These are phyloP conservation scores for Coemansia biformis DNA, from an alignment of 192 early-diverging fungal species.

Conservation along the genomic window DNA sequence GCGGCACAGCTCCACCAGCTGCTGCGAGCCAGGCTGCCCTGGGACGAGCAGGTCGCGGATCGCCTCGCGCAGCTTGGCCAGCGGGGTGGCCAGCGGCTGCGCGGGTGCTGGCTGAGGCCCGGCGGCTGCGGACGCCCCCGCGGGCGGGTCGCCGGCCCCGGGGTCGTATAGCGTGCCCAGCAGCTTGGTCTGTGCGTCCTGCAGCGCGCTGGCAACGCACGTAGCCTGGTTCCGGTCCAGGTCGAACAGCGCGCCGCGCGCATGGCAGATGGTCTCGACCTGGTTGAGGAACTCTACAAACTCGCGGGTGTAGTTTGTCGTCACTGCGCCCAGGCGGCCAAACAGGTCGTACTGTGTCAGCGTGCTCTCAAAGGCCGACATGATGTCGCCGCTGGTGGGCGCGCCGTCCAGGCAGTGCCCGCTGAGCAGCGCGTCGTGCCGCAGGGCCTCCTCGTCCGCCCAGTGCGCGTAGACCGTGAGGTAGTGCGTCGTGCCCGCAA, in stretches of 20 bases:
- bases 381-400: constrained; percentile 39
- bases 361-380: constrained; percentile 39
- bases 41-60: constrained; percentile 12
- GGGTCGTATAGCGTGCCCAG: constrained; percentile 12
- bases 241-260: constrained; percentile 39
- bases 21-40: constrained; percentile 11
- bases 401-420: constrained; percentile 37
- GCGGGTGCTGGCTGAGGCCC: not conserved
- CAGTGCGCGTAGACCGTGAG: constrained; percentile 43
- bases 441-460: constrained; percentile 25
- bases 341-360: constrained; percentile 35
- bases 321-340: constrained; percentile 25
- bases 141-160: no score
- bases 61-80: constrained; percentile 20
- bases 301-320: constrained; percentile 47
- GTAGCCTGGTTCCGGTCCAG: constrained; percentile 46
- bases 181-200: constrained; percentile 32
- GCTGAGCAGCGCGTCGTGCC: constrained; percentile 35
- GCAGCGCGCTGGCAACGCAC: constrained; percentile 35
- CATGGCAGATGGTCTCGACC: constrained; percentile 45
- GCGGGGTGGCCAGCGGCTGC: constrained; percentile 10
- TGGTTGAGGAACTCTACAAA: constrained; percentile 50
- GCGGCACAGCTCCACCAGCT: constrained; percentile 38
- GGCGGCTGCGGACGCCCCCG: not conserved
- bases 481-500: constrained; percentile 16